These are phyloP conservation scores for Talaromyces atroroseus DNA, from an alignment of 2,329 filamentous ascomycete genomes.

Conservation along the genomic window DNA sequence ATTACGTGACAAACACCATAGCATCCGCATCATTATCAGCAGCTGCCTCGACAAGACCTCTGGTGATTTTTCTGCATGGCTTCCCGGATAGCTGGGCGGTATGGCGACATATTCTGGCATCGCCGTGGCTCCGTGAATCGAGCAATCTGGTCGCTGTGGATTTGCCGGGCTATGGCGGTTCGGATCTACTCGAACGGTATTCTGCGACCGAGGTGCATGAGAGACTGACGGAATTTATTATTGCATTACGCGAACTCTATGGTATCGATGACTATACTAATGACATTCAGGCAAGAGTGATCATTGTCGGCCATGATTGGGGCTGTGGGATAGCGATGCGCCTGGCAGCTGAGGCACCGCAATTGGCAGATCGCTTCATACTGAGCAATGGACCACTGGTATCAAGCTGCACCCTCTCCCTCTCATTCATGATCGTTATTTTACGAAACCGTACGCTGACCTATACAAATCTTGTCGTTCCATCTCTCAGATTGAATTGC, in stretches of 20 bases:
- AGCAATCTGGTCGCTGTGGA: conserved; percentile 52
- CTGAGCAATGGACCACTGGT: conserved; percentile 51
- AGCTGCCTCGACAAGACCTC: conserved; percentile 23
- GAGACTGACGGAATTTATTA: conserved; percentile 48
- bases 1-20: conserved; percentile 47
- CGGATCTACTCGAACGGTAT: conserved; percentile 48
- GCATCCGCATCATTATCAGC: conserved; percentile 16
- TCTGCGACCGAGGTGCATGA: conserved; percentile 49
- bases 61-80: conserved; percentile 54
- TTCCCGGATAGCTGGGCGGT: conserved; percentile 56
- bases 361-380: conserved; percentile 52
- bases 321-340: conserved; percentile 49
- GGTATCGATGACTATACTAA: conserved; percentile 27
- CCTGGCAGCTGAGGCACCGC: conserved; percentile 54
- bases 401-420: conserved; percentile 12
- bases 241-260: conserved; percentile 46
- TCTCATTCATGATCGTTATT: not conserved
- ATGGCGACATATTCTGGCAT: conserved; percentile 47
- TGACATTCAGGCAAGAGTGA: conserved; percentile 37
- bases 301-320: conserved; percentile 53
- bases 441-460: conserved; percentile 1
- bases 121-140: conserved; percentile 30
- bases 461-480: too few species aligned
- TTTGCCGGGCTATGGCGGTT: conserved; percentile 56
- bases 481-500: conserved; percentile 34